Evolutionary conservation across 495 filamentous ascomycete genomes (phyloP), one percentile per base, ranked within the genome.

Genomic region (Penicillium paxilli): DNA sequence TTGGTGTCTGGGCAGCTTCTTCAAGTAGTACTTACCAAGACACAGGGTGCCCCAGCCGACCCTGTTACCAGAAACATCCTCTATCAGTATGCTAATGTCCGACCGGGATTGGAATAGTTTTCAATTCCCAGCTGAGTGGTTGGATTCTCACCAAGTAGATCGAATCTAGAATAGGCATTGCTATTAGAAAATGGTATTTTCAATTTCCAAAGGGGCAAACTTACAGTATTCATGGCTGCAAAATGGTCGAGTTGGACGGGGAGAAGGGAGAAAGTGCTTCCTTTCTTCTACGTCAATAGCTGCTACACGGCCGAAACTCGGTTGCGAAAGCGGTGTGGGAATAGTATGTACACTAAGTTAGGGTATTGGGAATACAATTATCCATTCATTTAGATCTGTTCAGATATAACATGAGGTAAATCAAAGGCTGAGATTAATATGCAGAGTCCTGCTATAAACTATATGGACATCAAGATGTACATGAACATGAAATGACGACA

Each of bases 11-110:
- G 16, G 30, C 2, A 32, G 30, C 30, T 50, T 30, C 1, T 46
- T 5, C 37, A 11, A 14, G 16, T n/a, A n/a, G n/a, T 42, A 57
- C 64, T 55, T 80, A 91, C 89, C 89, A 62, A 90, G 71, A 59
- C 89, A 90, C 49, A 98, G 86, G 54, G 86, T 71, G 47, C 88
- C 92, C 93, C 89, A 96, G 59, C 93, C 93, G 62, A 87, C 54
- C 89, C 89, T 93, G 55, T 64, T 37, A n/a, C 17, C 19, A 30
- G 42, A 48, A 55, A 52, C 47, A 37, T 23, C 42, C 24, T 44
- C 9, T 17, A 58, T 74, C 56, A 74, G 68, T 55, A 44, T 52
- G 55, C n/a, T 40, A 24, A 24, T 45, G n/a, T 33, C 38, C 20
- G 30, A 14, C 32, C 8, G 45, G 30, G 30, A 14, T 32, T 32